Evolutionary conservation across 176 grass and related monocot species (phyloP).

Genomic region (Tillandsia fasciculata): DNA sequence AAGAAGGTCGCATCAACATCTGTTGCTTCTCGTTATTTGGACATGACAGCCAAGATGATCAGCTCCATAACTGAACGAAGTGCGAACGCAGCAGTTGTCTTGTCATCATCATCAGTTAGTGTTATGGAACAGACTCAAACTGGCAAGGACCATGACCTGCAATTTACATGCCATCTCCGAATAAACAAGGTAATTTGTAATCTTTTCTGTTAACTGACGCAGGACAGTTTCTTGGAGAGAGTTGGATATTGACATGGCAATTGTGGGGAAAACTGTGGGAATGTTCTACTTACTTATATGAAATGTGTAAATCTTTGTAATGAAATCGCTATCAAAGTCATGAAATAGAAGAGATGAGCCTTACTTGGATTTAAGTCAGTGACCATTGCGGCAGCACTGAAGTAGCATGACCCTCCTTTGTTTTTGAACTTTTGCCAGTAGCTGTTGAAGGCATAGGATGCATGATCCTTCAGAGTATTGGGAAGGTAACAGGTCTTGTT

Average conservation of each 20-base stretch:
- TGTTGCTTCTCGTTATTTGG: not conserved
- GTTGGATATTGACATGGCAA: too few species aligned
- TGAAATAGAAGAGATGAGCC: not conserved
- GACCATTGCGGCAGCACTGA: slow-evolving; percentile 46
- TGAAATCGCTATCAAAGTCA: not conserved
- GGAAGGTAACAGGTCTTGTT: slow-evolving; percentile 55
- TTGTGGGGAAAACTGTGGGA: too few species aligned
- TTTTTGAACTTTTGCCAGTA: slow-evolving; percentile 70
- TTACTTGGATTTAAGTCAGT: slow-evolving; percentile 49
- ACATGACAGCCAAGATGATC: not conserved
- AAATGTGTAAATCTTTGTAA: slow-evolving; percentile 3
- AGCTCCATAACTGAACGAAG: not conserved
- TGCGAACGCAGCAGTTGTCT: not conserved
- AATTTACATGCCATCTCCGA: slow-evolving; percentile 10
- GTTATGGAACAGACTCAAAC: slow-evolving; percentile 34
- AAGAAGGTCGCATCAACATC: not conserved
- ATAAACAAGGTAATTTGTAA: slow-evolving; percentile 3
- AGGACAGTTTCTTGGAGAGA: not conserved
- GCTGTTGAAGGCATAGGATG: slow-evolving; percentile 51
- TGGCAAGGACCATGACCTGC: slow-evolving; percentile 45
- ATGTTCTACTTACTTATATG: not conserved
- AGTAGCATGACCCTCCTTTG: slow-evolving; percentile 53
- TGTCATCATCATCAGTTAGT: not conserved
- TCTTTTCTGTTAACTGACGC: not conserved
- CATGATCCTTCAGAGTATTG: slow-evolving; percentile 42